Evolutionary conservation across 352 stramenopile species (phyloP), one percentile per base, ranked within the genome.

Genomic region (Phytophthora pluvialis): DNA sequence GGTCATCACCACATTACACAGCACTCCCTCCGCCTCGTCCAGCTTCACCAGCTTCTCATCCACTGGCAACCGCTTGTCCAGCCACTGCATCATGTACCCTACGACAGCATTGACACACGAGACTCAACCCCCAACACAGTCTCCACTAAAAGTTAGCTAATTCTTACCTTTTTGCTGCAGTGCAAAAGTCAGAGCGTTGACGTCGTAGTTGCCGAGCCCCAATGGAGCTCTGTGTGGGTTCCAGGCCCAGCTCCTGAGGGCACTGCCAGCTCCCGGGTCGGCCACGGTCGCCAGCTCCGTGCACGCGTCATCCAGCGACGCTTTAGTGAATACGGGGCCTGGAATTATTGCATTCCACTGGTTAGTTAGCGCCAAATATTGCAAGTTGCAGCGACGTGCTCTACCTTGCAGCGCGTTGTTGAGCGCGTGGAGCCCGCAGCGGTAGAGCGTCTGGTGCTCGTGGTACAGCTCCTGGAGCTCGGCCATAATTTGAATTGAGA

Each of bases 331-430:
- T 5, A 84, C 74, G 4, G 52, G 69, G 3, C 69, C 81, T 93
- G 55, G 11, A 63, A 40, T 47, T 59, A 47, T n/a, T n/a, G 39
- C 8, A 12, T 44, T 32, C 44, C 43, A 46, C 38, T 25, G 29
- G 10, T 45, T 45, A 38, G 13, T 43, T 29, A 21, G 10, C 18
- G 18, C 4, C 21, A 21, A 38, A 15, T 35, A 32, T 13, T n/a
- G 10, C 25, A 26, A 2, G 16, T 38, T 42, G 4, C n/a, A 51
- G 32, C 1, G 5, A 16, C 13, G 11, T 48, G 3, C 48, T 25
- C 9, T 55, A 89, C 84, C 78, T 71, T 93, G 86, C 2, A 95
- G 69, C 21, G 85, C 64, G 64, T 93, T 94, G 72, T 95, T 95
- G 46, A 93, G 70, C 44, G 87, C 85, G 58, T 95, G 87, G 46